These are phyloP conservation scores for Claviceps digitariae DNA, from an alignment of 2,329 filamentous ascomycete genomes.

Conservation along the genomic window DNA sequence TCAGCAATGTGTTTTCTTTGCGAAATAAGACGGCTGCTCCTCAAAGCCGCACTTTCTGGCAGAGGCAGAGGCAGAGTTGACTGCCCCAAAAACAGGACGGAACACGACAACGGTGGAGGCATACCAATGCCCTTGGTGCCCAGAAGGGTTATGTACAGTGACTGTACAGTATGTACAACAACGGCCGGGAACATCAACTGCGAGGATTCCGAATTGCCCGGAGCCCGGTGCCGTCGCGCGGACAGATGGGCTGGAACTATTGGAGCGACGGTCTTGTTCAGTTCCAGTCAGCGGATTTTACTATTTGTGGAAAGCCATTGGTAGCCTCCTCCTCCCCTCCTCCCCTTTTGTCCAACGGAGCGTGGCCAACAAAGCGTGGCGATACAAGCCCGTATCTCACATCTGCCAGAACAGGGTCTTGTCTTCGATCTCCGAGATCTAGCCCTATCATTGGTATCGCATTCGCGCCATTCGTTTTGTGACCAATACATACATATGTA, in stretches of 20 bases:
- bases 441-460: background rate
- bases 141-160: background rate
- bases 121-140: no score
- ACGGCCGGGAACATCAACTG: background rate
- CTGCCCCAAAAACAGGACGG: background rate
- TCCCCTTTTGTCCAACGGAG: background rate
- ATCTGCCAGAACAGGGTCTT: background rate
- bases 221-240: background rate
- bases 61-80: background rate
- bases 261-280: background rate
- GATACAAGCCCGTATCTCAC: background rate
- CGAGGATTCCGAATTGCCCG: background rate
- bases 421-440: background rate
- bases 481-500: background rate
- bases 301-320: background rate
- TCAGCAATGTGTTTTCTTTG: background rate
- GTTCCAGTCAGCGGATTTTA: background rate
- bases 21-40: background rate
- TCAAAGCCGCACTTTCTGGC: background rate
- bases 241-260: background rate
- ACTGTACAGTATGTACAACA: background rate
- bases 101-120: background rate
- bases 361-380: conserved; percentile 3
- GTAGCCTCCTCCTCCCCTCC: background rate
- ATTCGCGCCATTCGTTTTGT: background rate